Percentiles rank a stretch among this genome's conserved stretches.
Conservation (phyloP, 805 yeast species). For the Candida parachauliodes region DNA sequence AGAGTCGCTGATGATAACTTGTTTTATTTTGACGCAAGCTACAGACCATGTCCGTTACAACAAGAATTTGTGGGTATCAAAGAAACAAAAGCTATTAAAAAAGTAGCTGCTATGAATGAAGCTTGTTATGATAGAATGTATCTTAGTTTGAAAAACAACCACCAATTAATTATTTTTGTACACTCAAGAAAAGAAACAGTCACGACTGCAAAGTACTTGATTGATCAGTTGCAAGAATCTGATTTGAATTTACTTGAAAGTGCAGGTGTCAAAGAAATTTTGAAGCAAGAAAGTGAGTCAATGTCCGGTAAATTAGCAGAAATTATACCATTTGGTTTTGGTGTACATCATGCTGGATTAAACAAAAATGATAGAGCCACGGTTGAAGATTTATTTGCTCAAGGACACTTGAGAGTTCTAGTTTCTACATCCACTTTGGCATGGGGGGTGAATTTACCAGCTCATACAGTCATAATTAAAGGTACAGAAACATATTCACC, state of each 20-base stretch:
- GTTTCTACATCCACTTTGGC: constrained; percentile 93
- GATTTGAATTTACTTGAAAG: constrained; percentile 44
- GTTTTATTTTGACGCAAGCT: constrained; percentile 79
- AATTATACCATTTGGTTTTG: constrained; percentile 69
- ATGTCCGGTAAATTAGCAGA: constrained; percentile 52
- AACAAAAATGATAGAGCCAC: constrained; percentile 66
- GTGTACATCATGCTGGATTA: constrained; percentile 91
- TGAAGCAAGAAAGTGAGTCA: constrained; percentile 58
- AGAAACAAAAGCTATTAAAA: constrained; percentile 75
- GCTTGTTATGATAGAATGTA: constrained; percentile 75
- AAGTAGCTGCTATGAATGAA: constrained; percentile 79
- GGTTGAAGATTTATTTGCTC: constrained; percentile 85
- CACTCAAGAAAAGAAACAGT: constrained; percentile 92
- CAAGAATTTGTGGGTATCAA: constrained; percentile 88
- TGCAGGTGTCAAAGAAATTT: constrained; percentile 58
- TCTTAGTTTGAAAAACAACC: constrained; percentile 56
- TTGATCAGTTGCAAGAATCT: constrained; percentile 54
- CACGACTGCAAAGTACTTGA: constrained; percentile 74
- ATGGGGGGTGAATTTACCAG: constrained; percentile 96
- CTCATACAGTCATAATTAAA: constrained; percentile 88
- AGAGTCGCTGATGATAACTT: constrained; percentile 61
- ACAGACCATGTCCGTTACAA: constrained; percentile 87
- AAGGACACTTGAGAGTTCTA: constrained; percentile 76
- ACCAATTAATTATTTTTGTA: constrained; percentile 86
- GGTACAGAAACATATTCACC: constrained; percentile 96